These are phyloP conservation scores for Grosmannia clavigera DNA, from an alignment of 2,329 filamentous ascomycete genomes.

Conservation along the genomic window DNA sequence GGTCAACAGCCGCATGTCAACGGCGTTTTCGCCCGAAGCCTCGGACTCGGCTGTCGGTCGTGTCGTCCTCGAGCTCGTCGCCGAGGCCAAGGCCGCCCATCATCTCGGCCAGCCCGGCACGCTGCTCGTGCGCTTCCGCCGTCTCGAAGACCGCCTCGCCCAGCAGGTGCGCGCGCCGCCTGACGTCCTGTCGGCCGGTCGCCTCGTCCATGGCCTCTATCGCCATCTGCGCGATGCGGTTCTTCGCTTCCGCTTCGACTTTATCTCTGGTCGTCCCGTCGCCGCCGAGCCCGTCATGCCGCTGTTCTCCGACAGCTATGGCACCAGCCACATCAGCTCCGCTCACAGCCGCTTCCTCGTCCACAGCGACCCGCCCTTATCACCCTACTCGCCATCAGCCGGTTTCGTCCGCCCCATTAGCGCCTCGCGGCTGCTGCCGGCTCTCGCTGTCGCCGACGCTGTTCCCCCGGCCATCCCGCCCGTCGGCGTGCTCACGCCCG, in stretches of 20 bases:
- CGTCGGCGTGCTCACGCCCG: not conserved
- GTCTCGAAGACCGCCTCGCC: not conserved
- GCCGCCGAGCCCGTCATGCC: not conserved
- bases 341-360: no score
- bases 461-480: not conserved
- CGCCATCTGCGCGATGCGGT: not conserved
- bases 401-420: not conserved
- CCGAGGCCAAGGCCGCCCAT: not conserved
- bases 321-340: no score
- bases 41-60: no score
- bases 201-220: not conserved
- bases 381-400: not conserved
- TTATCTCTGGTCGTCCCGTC: not conserved
- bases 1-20: not conserved
- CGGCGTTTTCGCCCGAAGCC: no score
- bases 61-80: not conserved
- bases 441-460: not conserved
- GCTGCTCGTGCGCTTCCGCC: conserved; percentile 2
- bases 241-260: not conserved
- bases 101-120: not conserved
- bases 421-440: not conserved
- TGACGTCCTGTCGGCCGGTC: not conserved
- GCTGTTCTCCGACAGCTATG: no score
- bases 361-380: no score
- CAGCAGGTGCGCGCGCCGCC: not conserved